phyloP scores from a whole-genome alignment of 768 basidiomycete genomes.

The Serendipita sp. region DNA sequence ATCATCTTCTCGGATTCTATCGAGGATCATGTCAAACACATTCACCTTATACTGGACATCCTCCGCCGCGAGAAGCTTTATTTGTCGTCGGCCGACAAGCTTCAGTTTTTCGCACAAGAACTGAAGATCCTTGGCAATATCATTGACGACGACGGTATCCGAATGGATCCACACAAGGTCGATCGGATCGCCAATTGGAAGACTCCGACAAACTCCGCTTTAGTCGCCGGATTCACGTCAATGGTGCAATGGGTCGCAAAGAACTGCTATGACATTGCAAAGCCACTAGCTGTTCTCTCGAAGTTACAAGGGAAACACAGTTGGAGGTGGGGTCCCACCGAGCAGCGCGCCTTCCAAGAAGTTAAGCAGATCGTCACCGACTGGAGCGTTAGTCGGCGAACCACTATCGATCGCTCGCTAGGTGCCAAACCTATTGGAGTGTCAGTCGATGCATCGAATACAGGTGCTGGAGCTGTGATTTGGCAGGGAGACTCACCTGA shows the following conservation, averaged over 20 bases:
- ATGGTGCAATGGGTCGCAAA: slow-evolving; percentile 23
- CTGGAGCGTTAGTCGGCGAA: slow-evolving; percentile 11
- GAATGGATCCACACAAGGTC: slow-evolving; percentile 26
- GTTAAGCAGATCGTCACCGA: slow-evolving; percentile 14
- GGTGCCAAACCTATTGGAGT: slow-evolving; percentile 17
- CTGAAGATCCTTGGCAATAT: slow-evolving; percentile 22
- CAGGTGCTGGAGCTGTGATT: slow-evolving; percentile 21
- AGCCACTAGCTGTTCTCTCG: slow-evolving; percentile 24
- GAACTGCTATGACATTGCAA: slow-evolving; percentile 19
- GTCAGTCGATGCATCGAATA: slow-evolving; percentile 20
- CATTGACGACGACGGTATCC: slow-evolving; percentile 24
- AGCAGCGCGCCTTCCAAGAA: slow-evolving; percentile 20
- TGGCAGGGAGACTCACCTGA: slow-evolving; percentile 11
- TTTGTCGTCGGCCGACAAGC: slow-evolving; percentile 18
- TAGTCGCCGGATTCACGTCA: slow-evolving; percentile 22
- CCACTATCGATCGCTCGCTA: slow-evolving; percentile 14
- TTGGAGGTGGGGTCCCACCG: slow-evolving; percentile 18
- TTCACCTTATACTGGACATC: slow-evolving; percentile 20
- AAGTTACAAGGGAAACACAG: slow-evolving; percentile 12
- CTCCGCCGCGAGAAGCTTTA: slow-evolving; percentile 22
- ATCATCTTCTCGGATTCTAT: slow-evolving; percentile 19
- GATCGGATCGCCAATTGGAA: slow-evolving; percentile 18
- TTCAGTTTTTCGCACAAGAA: slow-evolving; percentile 18
- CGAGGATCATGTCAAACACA: slow-evolving; percentile 19
- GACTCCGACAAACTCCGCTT: slow-evolving; percentile 18